Percentiles rank a stretch among this genome's conserved stretches.
phyloP scores from a whole-genome alignment of 495 filamentous ascomycete genomes.

The Talaromyces thailandensis region DNA sequence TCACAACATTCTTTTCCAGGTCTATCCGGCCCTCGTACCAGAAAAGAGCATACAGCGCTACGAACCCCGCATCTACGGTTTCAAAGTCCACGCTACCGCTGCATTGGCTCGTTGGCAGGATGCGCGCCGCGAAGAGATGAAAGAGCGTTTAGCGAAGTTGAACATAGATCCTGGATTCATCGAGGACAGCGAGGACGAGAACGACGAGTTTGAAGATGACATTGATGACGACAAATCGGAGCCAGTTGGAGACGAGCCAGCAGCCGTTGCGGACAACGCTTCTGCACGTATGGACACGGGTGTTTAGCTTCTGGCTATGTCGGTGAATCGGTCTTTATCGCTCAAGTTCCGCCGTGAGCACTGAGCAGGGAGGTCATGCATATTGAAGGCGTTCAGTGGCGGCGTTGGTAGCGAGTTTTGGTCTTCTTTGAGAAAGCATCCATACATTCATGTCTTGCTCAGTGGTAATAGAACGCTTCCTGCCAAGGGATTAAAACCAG shows the following conservation, averaged over 20 bases:
- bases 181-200: slow-evolving; percentile 44
- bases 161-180: slow-evolving; percentile 48
- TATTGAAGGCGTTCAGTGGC: slow-evolving; percentile 5
- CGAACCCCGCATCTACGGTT: slow-evolving; percentile 83
- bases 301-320: slow-evolving; percentile 14
- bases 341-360: not conserved
- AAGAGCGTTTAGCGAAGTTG: slow-evolving; percentile 48
- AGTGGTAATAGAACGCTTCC: not conserved
- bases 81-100: slow-evolving; percentile 85
- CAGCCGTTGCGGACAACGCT: slow-evolving; percentile 28
- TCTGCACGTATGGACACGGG: slow-evolving; percentile 37
- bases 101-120: slow-evolving; percentile 90
- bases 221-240: slow-evolving; percentile 31
- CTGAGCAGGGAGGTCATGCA: not conserved
- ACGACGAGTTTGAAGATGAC: slow-evolving; percentile 34
- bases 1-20: slow-evolving; percentile 98
- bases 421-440: not conserved
- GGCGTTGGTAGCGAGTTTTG: slow-evolving; percentile 1
- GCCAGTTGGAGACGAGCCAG: slow-evolving; percentile 19
- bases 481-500: not conserved
- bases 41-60: slow-evolving; percentile 79
- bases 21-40: slow-evolving; percentile 83
- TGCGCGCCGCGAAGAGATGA: slow-evolving; percentile 66
- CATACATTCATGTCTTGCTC: not conserved
- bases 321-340: not conserved